Evolutionary conservation across 208 protist species (phyloP).

Genomic region (Crithidia bombi): DNA sequence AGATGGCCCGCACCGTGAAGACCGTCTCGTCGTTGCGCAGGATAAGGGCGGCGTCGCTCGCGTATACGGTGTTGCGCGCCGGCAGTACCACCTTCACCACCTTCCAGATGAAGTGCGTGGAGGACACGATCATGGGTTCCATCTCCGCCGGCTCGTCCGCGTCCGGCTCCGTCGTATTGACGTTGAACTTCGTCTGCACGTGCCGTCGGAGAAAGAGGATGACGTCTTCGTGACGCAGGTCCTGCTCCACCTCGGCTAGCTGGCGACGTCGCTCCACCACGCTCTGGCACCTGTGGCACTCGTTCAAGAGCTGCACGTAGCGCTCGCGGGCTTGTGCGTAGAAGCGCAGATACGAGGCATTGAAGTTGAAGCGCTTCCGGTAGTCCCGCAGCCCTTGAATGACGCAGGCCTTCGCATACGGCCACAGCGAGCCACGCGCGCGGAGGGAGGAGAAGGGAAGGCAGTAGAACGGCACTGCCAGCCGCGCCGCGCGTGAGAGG

Average conservation of each 20-base stretch:
- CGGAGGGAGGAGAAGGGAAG: slow-evolving; percentile 53
- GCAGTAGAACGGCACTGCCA: slow-evolving; percentile 59
- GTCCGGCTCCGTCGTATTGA: neutral
- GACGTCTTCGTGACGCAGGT: slow-evolving; percentile 79
- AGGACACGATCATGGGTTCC: slow-evolving; percentile 35
- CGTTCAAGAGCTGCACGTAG: slow-evolving; percentile 76
- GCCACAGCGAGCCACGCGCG: slow-evolving; percentile 53
- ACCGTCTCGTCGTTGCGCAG: slow-evolving; percentile 40
- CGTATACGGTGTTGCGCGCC: slow-evolving; percentile 34
- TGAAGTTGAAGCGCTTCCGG: slow-evolving; percentile 78
- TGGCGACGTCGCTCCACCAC: slow-evolving; percentile 47
- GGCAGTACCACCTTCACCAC: slow-evolving; percentile 46
- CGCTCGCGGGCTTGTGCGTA: slow-evolving; percentile 58
- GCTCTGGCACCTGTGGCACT: slow-evolving; percentile 55
- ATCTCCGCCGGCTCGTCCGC: slow-evolving; percentile 3
- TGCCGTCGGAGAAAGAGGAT: slow-evolving; percentile 61
- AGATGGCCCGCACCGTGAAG: slow-evolving; percentile 36
- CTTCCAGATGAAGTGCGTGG: slow-evolving; percentile 51
- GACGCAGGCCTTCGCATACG: slow-evolving; percentile 56
- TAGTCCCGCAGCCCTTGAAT: slow-evolving; percentile 58
- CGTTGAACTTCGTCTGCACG: slow-evolving; percentile 53
- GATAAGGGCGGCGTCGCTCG: slow-evolving; percentile 30
- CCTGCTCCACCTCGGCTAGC: slow-evolving; percentile 71
- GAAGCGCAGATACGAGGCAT: slow-evolving; percentile 70
- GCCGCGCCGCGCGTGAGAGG: slow-evolving; percentile 45